Conservation (phyloP, 176 grass and related monocot species). For the Hordeum marinum region DNA sequence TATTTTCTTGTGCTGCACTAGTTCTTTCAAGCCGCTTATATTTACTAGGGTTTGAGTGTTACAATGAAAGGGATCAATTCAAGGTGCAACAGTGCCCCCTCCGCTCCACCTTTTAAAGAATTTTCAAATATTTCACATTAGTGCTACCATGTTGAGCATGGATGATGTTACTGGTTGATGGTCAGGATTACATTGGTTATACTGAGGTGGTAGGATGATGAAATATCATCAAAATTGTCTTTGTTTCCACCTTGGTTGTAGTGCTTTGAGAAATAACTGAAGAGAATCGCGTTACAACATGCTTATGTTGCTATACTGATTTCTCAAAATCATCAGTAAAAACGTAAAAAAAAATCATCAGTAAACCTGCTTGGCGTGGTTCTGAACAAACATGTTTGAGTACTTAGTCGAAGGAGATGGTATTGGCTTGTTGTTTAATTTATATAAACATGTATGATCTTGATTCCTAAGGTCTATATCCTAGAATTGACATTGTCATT, state of each 20-base stretch:
- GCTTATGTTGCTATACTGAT: not conserved
- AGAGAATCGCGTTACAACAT: not conserved
- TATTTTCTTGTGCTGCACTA: constrained; percentile 13
- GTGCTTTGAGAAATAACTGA: not conserved
- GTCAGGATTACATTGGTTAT: not conserved
- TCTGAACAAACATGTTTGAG: not conserved
- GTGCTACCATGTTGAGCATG: not conserved
- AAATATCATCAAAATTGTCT: not conserved
- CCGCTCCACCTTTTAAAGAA: not conserved
- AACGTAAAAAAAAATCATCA: not conserved
- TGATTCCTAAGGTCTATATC: not conserved
- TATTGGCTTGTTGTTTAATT: not conserved
- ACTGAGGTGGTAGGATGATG: not conserved
- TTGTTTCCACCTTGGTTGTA: not conserved
- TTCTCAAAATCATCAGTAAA: not conserved
- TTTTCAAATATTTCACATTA: not conserved
- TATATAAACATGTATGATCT: not conserved
- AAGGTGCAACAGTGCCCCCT: not conserved
- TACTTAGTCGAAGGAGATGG: not conserved
- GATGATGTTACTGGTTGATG: not conserved
- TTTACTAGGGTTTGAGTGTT: not conserved
- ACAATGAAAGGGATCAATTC: not conserved
- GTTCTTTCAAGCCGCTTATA: not conserved
- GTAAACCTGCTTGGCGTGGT: not conserved
- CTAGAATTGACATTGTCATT: not conserved